A percentile compares a stretch with the other conserved stretches of the same genome.
phyloP scores from a whole-genome alignment of 352 stramenopile species.

The Phytopythium boreale region DNA sequence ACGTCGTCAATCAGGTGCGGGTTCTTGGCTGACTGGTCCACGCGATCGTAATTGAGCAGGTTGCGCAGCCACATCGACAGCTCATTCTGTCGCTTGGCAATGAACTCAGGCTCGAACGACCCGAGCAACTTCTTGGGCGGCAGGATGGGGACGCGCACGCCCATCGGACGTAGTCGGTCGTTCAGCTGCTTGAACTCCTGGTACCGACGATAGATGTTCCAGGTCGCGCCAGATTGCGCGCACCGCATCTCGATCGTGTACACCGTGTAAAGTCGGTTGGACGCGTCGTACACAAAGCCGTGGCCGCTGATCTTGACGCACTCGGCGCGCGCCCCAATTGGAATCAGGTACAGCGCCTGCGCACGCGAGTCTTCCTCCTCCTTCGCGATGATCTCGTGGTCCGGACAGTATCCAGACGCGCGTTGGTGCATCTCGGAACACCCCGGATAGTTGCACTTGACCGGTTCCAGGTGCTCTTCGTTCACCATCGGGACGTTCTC shows the following conservation, averaged over 20 bases:
- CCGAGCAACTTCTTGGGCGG: constrained; percentile 84
- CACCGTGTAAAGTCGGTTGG: constrained; percentile 76
- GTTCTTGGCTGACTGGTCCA: constrained; percentile 34
- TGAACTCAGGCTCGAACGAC: constrained; percentile 80
- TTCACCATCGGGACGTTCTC: constrained; percentile 47
- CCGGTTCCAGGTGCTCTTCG: constrained; percentile 38
- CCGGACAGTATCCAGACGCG: constrained; percentile 61
- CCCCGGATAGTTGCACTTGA: constrained; percentile 45
- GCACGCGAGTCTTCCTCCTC: constrained; percentile 80
- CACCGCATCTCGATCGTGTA: constrained; percentile 81
- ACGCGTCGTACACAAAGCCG: constrained; percentile 71
- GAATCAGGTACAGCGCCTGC: constrained; percentile 80
- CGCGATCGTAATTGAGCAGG: no score
- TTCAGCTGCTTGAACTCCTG: constrained; percentile 83
- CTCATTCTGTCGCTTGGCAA: constrained; percentile 66
- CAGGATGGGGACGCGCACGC: constrained; percentile 69
- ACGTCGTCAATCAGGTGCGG: constrained; percentile 77
- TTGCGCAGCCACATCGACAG: constrained; percentile 18
- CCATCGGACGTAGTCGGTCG: constrained; percentile 54
- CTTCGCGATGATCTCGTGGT: constrained; percentile 79
- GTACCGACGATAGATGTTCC: constrained; percentile 83
- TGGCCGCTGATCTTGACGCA: constrained; percentile 78
- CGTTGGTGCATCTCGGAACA: constrained; percentile 66
- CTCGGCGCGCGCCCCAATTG: constrained; percentile 54
- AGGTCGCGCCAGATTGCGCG: constrained; percentile 64